A percentile compares a stretch with the other conserved stretches of the same genome.
phyloP scores from a whole-genome alignment of 2,329 filamentous ascomycete species.

The Verticillium nonalfalfae region DNA sequence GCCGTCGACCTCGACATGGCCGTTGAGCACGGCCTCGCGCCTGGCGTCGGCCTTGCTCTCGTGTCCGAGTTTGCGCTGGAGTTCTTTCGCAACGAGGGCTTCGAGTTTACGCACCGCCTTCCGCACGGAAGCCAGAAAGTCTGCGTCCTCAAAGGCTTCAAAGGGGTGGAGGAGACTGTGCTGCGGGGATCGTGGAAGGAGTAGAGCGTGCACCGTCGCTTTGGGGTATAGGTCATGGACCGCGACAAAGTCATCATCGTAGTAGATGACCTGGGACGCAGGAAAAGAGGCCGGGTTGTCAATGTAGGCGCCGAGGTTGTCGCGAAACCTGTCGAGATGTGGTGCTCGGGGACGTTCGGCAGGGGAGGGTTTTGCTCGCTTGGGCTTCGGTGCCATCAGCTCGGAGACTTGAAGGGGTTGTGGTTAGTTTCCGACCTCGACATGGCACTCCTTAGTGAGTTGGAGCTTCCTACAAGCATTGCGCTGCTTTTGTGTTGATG shows the following conservation, averaged over 20 bases:
- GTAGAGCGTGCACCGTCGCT: slow-evolving; percentile 73
- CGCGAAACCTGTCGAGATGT: slow-evolving; percentile 38
- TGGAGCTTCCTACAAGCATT: slow-evolving; percentile 35
- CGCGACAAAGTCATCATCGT: slow-evolving; percentile 63
- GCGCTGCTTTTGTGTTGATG: slow-evolving; percentile 17
- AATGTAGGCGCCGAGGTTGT: slow-evolving; percentile 64
- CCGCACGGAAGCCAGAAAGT: slow-evolving; percentile 60
- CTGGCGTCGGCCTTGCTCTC: slow-evolving; percentile 56
- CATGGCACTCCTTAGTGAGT: no score
- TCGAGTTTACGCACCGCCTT: slow-evolving; percentile 56
- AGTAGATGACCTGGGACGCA: slow-evolving; percentile 55
- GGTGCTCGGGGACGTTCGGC: slow-evolving; percentile 8
- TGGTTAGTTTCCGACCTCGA: neutral
- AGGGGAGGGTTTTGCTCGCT: slow-evolving; percentile 16
- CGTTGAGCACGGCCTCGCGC: slow-evolving; percentile 62
- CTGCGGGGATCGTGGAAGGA: slow-evolving; percentile 67
- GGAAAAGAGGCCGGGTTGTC: slow-evolving; percentile 55
- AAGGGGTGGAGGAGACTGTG: slow-evolving; percentile 67
- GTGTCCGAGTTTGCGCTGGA: slow-evolving; percentile 61
- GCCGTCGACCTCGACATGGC: slow-evolving; percentile 37
- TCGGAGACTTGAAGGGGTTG: slow-evolving; percentile 19
- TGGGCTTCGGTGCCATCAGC: slow-evolving; percentile 30
- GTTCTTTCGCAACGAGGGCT: slow-evolving; percentile 63
- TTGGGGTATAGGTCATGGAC: slow-evolving; percentile 87
- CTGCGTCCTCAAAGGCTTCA: slow-evolving; percentile 63